Evolutionary conservation across 78 protist species (phyloP).

Genomic region (Dictyostelium discoideum): dicty_2.7 NC_007090.3:995501-996000

Average conservation of each 20-base stretch:
- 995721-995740: neutral
- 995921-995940: conserved; percentile 19
- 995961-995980: neutral
- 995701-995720: neutral
- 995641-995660: conserved; percentile 27
- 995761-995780: neutral
- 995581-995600: conserved; percentile 12
- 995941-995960: neutral
- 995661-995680: neutral
- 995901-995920: conserved; percentile 35
- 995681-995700: neutral
- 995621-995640: conserved; percentile 9
- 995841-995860: neutral
- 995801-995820: neutral
- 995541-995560: neutral
- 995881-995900: conserved; percentile 1
- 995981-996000: neutral
- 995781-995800: neutral
- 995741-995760: neutral
- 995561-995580: conserved; percentile 12
- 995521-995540: neutral
- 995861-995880: neutral
- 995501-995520: neutral
- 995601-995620: conserved; percentile 14
- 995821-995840: neutral